Evolutionary conservation across 176 grass and related monocot genomes (phyloP).

Genomic region (Pharus latifolius): DNA sequence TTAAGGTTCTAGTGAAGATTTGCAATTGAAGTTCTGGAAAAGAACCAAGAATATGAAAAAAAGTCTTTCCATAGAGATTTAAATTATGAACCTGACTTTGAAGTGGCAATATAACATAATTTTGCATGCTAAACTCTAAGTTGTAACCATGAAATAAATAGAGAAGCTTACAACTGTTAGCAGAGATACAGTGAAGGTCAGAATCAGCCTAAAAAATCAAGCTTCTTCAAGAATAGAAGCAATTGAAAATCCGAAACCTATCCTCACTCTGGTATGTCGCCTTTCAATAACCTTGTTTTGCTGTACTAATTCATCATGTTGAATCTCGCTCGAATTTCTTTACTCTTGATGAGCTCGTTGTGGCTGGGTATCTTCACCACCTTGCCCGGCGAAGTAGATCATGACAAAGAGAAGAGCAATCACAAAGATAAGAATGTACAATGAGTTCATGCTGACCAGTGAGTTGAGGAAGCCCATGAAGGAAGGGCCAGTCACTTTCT

Average conservation of each 20-base stretch:
- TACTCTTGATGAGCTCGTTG: constrained; percentile 35
- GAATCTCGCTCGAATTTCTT: neutral
- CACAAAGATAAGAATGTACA: constrained; percentile 46
- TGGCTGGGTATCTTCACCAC: constrained; percentile 22
- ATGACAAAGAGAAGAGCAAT: constrained; percentile 40
- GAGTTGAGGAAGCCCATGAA: constrained; percentile 25
- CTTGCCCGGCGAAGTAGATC: constrained; percentile 46
- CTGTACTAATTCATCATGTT: neutral
- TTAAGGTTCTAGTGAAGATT: no score
- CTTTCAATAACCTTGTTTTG: neutral
- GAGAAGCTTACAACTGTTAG: neutral
- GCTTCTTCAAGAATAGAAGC: neutral
- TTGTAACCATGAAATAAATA: neutral
- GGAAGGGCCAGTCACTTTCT: constrained; percentile 27
- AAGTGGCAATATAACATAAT: no score
- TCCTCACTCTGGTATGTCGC: neutral
- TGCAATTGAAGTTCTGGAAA: no score
- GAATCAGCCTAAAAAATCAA: neutral
- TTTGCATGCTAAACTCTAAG: no score
- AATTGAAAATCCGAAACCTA: constrained; percentile 3
- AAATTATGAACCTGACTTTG: no score
- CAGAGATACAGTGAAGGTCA: neutral
- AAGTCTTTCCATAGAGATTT: no score
- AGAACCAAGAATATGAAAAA: no score
- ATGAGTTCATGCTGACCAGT: constrained; percentile 31